Base-by-base conservation (phyloP, 371 early-diverging fungal genomes). In the Vairimorpha necatrix region DNA sequence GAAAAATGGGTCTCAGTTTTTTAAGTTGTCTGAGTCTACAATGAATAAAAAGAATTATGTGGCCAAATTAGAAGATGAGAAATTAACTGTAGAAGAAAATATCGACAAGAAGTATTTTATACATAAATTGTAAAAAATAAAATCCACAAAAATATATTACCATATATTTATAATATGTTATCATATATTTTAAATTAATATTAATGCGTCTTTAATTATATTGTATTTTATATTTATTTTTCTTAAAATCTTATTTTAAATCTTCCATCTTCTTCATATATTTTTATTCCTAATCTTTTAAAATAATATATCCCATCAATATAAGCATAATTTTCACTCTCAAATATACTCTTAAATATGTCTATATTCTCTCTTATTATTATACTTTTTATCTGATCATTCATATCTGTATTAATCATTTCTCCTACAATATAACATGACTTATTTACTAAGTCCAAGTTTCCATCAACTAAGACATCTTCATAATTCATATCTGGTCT, bases 1-100 rank as follows among this genome's bases (percentile, higher is more conserved):
- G 16, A 71, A 76, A 46, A 71, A 67, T 72, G 80, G 80, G 22
- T 70, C 65, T 14, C 46, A 72, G 65, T 63, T 50, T 62, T 72
- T 72, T 65, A 38, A 50, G n/a, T 33, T 72, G 53, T 63, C 63
- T 22, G 28, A 36, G 4, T 13, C 33, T 18, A n/a, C 33, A 2
- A 36, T 63, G 13, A 36, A 2, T 36, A 63, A 63, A 36, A 33
- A 7, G 18, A 36, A n/a, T 20, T 63, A 63, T 63, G 38, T 63
- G 20, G 34, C 2, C 1, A 63, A 63, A 36, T 36, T 14, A 20
- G 38, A 38, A 2, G 38, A 63, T 63, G 20, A 38, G 0, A 38
- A 7, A 16, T 11, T 36, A 2, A 26, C 6, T 26, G 63, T 63
- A 6, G 38, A 63, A 36, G 63, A 63, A 36, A 2, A 2, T 2